phyloP scores from a whole-genome alignment of 2,329 filamentous ascomycete species.

The Colletotrichum cordylinicola region DNA sequence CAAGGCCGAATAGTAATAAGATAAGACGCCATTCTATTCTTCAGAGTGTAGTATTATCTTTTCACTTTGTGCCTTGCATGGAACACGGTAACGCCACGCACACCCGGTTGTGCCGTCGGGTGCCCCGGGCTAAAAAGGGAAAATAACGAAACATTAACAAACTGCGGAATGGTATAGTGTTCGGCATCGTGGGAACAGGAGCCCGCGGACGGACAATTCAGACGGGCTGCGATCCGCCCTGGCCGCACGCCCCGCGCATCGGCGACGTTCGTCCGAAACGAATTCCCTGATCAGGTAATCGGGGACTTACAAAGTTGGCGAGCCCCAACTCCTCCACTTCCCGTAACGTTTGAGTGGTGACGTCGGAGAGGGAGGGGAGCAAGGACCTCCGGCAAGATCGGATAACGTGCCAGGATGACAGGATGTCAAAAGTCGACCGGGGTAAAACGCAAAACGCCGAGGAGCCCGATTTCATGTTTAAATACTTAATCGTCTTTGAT shows the following conservation, averaged over 20 bases:
- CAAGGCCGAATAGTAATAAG: background rate
- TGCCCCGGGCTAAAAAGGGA: background rate
- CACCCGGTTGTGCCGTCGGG: background rate
- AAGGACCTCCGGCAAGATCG: background rate
- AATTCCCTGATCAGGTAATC: background rate
- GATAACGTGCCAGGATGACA: background rate
- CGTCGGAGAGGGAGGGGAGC: background rate
- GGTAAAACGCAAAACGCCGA: background rate
- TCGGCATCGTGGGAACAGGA: background rate
- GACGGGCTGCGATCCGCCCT: background rate
- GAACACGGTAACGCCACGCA: background rate
- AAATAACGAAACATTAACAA: background rate
- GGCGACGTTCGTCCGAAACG: background rate
- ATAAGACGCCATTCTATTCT: background rate
- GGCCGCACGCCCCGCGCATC: background rate
- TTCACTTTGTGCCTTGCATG: background rate
- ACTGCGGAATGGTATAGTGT: background rate
- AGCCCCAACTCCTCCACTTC: background rate
- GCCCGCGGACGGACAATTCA: background rate
- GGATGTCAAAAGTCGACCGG: background rate
- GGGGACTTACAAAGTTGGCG: background rate
- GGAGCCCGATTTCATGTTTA: background rate
- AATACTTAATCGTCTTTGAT: background rate
- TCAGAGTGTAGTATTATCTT: background rate
- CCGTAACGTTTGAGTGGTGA: background rate